Conservation (phyloP, 2,329 filamentous ascomycete genomes). For the Triangularia verruculosa region DNA sequence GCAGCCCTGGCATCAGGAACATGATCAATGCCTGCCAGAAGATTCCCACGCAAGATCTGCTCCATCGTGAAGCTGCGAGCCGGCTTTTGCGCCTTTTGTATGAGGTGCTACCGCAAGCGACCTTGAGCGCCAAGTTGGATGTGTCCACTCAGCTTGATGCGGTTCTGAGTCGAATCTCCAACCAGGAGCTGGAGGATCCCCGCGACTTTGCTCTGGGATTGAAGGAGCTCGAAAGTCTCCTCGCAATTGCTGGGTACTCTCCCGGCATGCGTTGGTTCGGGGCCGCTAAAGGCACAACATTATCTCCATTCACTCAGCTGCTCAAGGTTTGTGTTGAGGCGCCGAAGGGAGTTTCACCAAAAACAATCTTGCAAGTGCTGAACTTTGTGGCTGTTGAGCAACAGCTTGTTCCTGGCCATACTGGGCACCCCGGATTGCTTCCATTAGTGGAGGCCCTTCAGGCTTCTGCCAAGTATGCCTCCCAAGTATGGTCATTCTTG, state of each 20-base stretch:
- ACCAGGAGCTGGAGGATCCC: conserved; percentile 45
- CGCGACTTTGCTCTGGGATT: conserved; percentile 55
- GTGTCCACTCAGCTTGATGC: conserved; percentile 73
- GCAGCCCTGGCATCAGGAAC: conserved; percentile 79
- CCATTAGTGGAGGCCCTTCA: conserved; percentile 43
- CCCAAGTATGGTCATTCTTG: conserved; percentile 64
- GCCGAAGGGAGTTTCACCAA: conserved; percentile 45
- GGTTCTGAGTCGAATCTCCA: conserved; percentile 61
- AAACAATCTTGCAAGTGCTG: conserved; percentile 55
- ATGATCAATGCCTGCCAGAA: conserved; percentile 71
- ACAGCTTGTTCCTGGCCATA: conserved; percentile 45
- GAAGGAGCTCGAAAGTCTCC: conserved; percentile 76
- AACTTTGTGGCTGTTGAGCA: conserved; percentile 61
- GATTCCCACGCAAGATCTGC: conserved; percentile 63
- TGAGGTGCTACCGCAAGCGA: conserved; percentile 73
- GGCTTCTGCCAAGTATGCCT: conserved; percentile 34
- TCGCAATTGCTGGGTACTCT: conserved; percentile 76
- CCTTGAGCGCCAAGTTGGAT: conserved; percentile 82
- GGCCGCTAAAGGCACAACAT: conserved; percentile 60
- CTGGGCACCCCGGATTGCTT: conserved; percentile 44
- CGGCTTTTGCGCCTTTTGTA: conserved; percentile 83
- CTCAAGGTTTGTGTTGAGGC: conserved; percentile 56
- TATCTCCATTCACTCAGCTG: conserved; percentile 71
- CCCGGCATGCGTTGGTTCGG: conserved; percentile 89
- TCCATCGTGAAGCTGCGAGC: conserved; percentile 76